Evolutionary conservation across 306 rosid genomes (phyloP).

Genomic region (Albizia julibrissin): DNA sequence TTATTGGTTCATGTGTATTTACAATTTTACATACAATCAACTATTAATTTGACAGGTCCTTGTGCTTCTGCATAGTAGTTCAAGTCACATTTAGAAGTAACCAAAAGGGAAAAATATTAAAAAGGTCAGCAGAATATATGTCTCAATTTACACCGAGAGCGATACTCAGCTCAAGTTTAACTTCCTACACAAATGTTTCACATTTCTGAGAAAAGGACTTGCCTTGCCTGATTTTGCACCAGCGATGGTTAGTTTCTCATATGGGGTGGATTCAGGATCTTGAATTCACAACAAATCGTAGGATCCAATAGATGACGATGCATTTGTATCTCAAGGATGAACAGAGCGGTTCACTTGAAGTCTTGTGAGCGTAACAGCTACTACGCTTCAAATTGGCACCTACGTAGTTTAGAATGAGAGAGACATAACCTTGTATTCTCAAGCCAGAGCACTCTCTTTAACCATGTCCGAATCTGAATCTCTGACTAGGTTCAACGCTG

Average conservation of each 20-base stretch:
- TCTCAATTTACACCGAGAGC: conserved; percentile 22
- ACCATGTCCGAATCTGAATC: conserved; percentile 32
- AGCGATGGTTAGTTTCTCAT: conserved; percentile 5
- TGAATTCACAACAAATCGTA: background rate
- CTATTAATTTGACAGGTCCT: background rate
- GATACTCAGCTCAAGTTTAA: background rate
- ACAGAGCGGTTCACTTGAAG: background rate
- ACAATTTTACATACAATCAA: background rate
- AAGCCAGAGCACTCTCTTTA: conserved; percentile 40
- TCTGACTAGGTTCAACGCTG: conserved; percentile 36
- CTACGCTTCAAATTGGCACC: background rate
- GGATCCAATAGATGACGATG: conserved; percentile 14
- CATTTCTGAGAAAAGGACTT: conserved; percentile 2
- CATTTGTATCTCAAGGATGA: conserved; percentile 1
- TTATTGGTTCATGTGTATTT: background rate
- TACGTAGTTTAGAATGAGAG: background rate
- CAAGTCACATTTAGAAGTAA: no score
- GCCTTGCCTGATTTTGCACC: background rate
- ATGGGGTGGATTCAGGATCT: background rate
- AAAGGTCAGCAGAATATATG: background rate
- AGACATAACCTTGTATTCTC: conserved; percentile 26
- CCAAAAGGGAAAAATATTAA: no score
- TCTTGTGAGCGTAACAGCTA: background rate
- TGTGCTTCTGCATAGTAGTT: background rate
- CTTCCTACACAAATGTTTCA: background rate